A percentile compares a stretch with the other conserved stretches of the same genome.
Conservation (phyloP, 352 stramenopile genomes). For the Pythium monospermum region DNA sequence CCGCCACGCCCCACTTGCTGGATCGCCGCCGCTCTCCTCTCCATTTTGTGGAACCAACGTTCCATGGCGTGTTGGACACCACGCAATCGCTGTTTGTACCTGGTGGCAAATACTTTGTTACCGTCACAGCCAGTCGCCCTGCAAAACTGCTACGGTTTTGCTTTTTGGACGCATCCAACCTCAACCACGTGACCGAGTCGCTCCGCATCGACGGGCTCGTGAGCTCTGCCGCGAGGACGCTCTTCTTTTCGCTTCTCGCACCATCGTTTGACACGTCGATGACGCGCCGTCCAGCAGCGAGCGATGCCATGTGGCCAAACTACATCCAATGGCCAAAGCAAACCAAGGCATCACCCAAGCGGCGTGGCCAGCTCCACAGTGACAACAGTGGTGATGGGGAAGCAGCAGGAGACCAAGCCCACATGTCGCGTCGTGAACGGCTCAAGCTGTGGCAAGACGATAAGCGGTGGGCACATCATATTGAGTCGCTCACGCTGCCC, state of each 20-base stretch:
- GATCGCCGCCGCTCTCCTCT: background rate
- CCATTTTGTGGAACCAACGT: background rate
- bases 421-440: slow-evolving; percentile 59
- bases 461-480: slow-evolving; percentile 56
- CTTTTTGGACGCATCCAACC: slow-evolving; percentile 70
- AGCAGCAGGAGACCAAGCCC: slow-evolving; percentile 14
- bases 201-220: slow-evolving; percentile 44
- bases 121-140: background rate
- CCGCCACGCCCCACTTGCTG: background rate
- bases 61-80: slow-evolving; percentile 6
- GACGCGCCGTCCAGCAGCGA: slow-evolving; percentile 28
- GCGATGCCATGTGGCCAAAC: slow-evolving; percentile 36
- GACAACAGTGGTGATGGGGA: background rate
- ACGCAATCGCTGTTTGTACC: slow-evolving; percentile 50
- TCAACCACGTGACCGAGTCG: slow-evolving; percentile 59
- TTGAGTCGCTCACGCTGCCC: slow-evolving; percentile 64
- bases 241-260: slow-evolving; percentile 45
- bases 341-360: slow-evolving; percentile 31
- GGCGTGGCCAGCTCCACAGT: slow-evolving; percentile 22
- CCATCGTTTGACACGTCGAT: slow-evolving; percentile 59
- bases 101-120: slow-evolving; percentile 24
- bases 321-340: slow-evolving; percentile 69
- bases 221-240: slow-evolving; percentile 18
- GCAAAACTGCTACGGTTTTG: slow-evolving; percentile 53
- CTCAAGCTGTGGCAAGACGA: slow-evolving; percentile 82